Conservation (phyloP, 768 basidiomycete genomes). For the Leucocoprinus birnbaumii region DNA sequence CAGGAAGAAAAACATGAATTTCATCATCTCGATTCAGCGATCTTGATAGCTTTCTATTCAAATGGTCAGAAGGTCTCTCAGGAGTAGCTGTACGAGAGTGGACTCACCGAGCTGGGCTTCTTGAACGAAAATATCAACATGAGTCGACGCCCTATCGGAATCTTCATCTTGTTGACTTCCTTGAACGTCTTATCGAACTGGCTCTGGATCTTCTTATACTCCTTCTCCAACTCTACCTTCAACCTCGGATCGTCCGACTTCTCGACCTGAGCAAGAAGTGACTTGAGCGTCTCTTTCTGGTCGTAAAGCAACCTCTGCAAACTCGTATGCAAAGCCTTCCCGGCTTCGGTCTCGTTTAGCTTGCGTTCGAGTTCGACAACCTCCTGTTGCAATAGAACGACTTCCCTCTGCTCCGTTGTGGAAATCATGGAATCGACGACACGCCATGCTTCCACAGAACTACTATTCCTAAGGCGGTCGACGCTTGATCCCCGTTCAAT, state of each 20-base stretch:
- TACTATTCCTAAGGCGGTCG: conserved; percentile 19
- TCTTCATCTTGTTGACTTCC: conserved; percentile 14
- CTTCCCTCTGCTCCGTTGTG: conserved; percentile 6
- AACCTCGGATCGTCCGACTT: conserved; percentile 7
- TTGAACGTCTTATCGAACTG: conserved; percentile 18
- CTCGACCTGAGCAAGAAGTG: conserved; percentile 2
- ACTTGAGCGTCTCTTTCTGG: conserved; percentile 16
- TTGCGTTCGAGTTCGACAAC: conserved; percentile 18
- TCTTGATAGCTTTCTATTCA: conserved; percentile 9
- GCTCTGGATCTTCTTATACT: conserved; percentile 3
- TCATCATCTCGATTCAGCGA: neutral
- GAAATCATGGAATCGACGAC: conserved; percentile 19
- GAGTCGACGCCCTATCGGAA: conserved; percentile 6
- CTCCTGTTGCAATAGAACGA: conserved; percentile 22
- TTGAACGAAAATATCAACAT: conserved; percentile 5
- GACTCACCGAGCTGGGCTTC: neutral
- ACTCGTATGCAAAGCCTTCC: conserved; percentile 16
- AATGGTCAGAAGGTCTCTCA: neutral
- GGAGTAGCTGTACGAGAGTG: neutral
- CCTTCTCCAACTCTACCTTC: conserved; percentile 9
- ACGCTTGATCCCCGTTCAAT: conserved; percentile 37
- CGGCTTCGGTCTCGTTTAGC: conserved; percentile 23
- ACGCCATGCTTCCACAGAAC: conserved; percentile 21
- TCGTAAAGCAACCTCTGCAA: conserved; percentile 23
- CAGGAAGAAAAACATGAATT: too few species aligned